Percentiles rank a stretch among this genome's conserved stretches.
phyloP scores from a whole-genome alignment of 805 yeast genomes.

The Yarrowia deformans region DNA sequence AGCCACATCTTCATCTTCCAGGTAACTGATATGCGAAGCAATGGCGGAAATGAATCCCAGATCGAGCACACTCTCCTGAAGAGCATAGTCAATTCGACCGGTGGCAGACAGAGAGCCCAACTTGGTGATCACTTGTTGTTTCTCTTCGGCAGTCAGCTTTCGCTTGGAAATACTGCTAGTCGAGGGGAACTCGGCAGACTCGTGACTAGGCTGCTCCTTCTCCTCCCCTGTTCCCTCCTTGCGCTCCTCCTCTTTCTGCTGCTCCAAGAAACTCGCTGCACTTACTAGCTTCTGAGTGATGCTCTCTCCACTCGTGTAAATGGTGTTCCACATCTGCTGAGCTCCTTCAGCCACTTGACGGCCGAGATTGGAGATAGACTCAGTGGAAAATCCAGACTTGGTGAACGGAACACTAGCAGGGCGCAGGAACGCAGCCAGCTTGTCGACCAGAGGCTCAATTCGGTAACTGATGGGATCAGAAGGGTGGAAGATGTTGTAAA shows the following conservation, averaged over 20 bases:
- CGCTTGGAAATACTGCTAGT: slow-evolving; percentile 23
- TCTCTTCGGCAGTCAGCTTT: slow-evolving; percentile 45
- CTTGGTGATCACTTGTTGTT: slow-evolving; percentile 58
- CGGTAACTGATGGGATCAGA: slow-evolving; percentile 93
- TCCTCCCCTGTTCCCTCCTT: neutral
- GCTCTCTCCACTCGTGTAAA: slow-evolving; percentile 29
- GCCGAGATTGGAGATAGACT: slow-evolving; percentile 41
- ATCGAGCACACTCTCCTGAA: slow-evolving; percentile 81
- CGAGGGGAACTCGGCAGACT: slow-evolving; percentile 12
- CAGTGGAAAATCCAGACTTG: slow-evolving; percentile 52
- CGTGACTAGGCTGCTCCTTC: slow-evolving; percentile 1
- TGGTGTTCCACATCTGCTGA: slow-evolving; percentile 35
- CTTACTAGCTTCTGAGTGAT: slow-evolving; percentile 25
- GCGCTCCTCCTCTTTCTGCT: slow-evolving; percentile 5
- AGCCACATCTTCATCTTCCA: slow-evolving; percentile 85
- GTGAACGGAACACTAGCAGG: slow-evolving; percentile 68
- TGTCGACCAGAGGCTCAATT: slow-evolving; percentile 79
- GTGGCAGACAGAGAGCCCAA: slow-evolving; percentile 49
- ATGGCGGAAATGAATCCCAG: slow-evolving; percentile 79
- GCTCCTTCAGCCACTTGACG: slow-evolving; percentile 38
- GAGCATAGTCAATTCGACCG: slow-evolving; percentile 82
- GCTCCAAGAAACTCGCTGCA: slow-evolving; percentile 18
- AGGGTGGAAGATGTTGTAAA: slow-evolving; percentile 86
- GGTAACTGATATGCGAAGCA: slow-evolving; percentile 85
- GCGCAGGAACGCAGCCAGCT: slow-evolving; percentile 56